These are phyloP conservation scores for Cynanchum wilfordii DNA, from an alignment of 257 asterid genomes.

Conservation along the genomic window DNA sequence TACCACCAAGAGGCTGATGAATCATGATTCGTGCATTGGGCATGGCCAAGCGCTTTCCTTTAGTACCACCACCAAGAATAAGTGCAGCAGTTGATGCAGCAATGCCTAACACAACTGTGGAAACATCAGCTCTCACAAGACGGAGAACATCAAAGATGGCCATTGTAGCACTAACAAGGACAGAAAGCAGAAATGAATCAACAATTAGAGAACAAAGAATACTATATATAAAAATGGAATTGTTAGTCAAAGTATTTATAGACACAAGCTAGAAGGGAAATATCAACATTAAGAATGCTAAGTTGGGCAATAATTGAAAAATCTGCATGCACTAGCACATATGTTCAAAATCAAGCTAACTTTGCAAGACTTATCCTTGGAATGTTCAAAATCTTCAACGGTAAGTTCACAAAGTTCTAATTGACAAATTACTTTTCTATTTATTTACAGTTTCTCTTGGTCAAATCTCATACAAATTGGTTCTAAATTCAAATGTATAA, in stretches of 20 bases:
- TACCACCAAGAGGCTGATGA: slow-evolving; percentile 94
- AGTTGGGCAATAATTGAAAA: neutral
- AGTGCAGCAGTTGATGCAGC: slow-evolving; percentile 92
- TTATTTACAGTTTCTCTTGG: neutral
- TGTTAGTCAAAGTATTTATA: neutral
- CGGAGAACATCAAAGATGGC: slow-evolving; percentile 70
- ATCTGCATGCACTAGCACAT: neutral
- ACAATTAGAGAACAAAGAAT: neutral
- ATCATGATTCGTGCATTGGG: slow-evolving; percentile 92
- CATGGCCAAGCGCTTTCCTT: slow-evolving; percentile 93
- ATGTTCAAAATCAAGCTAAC: neutral
- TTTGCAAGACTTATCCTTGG: neutral
- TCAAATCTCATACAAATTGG: neutral
- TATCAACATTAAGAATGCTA: neutral
- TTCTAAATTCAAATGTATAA: neutral
- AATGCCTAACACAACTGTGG: slow-evolving; percentile 80
- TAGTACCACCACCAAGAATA: slow-evolving; percentile 91
- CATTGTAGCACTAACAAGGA: slow-evolving; percentile 69
- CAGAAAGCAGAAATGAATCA: slow-evolving; percentile 6
- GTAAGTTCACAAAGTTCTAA: neutral
- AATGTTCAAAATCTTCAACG: no score
- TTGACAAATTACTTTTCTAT: neutral
- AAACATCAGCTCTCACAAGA: slow-evolving; percentile 69
- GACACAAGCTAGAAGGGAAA: neutral
- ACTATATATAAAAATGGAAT: neutral